Conservation (phyloP, 164 flowering plant genomes). For the Amborella trichopoda region DNA sequence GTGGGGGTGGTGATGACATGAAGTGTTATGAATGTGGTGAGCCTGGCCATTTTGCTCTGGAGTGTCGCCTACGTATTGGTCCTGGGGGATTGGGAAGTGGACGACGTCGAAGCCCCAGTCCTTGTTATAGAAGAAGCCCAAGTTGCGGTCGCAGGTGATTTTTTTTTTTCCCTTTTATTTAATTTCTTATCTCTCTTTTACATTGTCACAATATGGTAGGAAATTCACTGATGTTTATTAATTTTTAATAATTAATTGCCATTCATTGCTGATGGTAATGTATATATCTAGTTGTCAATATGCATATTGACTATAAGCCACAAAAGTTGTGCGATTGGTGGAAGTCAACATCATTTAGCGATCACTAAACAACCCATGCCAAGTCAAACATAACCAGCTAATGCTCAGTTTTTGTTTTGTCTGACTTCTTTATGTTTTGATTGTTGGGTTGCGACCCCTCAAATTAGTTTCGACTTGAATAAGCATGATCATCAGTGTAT, state of each 20-base stretch:
- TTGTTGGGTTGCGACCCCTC: no score
- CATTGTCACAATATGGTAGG: not conserved
- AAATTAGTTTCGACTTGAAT: no score
- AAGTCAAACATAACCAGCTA: not conserved
- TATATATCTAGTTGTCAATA: no score
- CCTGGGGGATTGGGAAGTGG: slow-evolving; percentile 30
- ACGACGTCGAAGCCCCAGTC: slow-evolving; percentile 70
- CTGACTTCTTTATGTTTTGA: not conserved
- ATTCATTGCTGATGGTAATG: not conserved
- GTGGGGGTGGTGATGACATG: slow-evolving; percentile 75
- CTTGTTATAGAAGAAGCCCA: slow-evolving; percentile 76
- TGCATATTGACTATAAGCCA: not conserved
- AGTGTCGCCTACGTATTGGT: slow-evolving; percentile 69
- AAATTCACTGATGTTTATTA: not conserved
- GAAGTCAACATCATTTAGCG: not conserved
- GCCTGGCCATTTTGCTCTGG: slow-evolving; percentile 95
- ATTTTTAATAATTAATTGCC: not conserved
- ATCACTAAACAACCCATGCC: not conserved
- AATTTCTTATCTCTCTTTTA: not conserved
- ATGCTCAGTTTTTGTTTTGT: not conserved
- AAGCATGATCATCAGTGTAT: no score
- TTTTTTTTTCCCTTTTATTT: not conserved
- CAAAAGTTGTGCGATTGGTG: not conserved
- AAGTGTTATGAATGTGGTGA: slow-evolving; percentile 98
- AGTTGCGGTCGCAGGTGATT: slow-evolving; percentile 84